A percentile compares a stretch with the other conserved stretches of the same genome.
These are phyloP conservation scores for Fusarium sp. DNA, from an alignment of 2,329 filamentous ascomycete genomes.

Conservation along the genomic window DNA sequence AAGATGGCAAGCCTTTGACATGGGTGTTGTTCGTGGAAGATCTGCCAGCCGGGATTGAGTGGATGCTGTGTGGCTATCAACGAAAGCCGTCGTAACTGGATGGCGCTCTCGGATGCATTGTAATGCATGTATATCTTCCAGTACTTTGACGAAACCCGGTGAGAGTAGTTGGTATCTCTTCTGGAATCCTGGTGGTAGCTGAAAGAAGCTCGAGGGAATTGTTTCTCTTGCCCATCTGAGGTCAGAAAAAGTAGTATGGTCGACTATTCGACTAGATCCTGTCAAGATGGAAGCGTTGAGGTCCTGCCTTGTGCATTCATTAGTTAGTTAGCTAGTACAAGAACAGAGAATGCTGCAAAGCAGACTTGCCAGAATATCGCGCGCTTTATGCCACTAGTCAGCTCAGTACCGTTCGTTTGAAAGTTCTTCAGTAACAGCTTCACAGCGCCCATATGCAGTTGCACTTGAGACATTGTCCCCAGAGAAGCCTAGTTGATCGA, in stretches of 20 bases:
- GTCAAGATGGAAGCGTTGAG: conserved; percentile 53
- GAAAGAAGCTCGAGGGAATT: conserved; percentile 43
- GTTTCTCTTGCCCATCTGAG: conserved; percentile 52
- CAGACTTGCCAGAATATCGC: conserved; percentile 55
- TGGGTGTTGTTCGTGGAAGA: conserved; percentile 34
- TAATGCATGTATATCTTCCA: conserved; percentile 52
- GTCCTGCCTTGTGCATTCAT: conserved; percentile 54
- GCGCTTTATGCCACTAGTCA: conserved; percentile 54
- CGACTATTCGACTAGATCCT: conserved; percentile 51
- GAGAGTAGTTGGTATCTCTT: conserved; percentile 36
- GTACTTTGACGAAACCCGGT: conserved; percentile 47
- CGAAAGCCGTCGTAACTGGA: conserved; percentile 42
- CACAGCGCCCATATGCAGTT: conserved; percentile 55
- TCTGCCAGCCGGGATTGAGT: conserved; percentile 52
- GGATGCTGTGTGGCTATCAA: conserved; percentile 54
- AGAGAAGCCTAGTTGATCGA: conserved; percentile 48
- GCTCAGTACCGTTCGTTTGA: conserved; percentile 38
- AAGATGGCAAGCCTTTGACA: conserved; percentile 49
- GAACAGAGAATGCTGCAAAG: background rate
- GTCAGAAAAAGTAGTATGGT: conserved; percentile 54
- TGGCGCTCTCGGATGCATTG: conserved; percentile 51
- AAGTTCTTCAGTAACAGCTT: conserved; percentile 48
- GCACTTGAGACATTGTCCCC: conserved; percentile 49
- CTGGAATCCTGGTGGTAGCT: conserved; percentile 49
- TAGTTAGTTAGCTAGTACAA: background rate